These are phyloP conservation scores for Talaromyces sp. DNA, from an alignment of 2,329 filamentous ascomycete genomes.

Conservation along the genomic window DNA sequence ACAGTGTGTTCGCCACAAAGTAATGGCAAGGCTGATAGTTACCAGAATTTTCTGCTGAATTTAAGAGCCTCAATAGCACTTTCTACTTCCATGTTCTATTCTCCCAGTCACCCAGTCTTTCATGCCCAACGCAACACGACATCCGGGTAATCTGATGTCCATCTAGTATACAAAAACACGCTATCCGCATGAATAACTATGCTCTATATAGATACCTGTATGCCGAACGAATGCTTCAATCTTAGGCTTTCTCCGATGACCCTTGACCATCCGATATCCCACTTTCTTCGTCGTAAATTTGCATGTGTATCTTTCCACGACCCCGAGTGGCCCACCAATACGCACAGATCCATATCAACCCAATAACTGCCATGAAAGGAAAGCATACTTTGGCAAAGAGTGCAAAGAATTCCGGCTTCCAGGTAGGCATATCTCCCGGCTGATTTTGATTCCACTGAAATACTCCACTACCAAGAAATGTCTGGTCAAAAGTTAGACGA, in stretches of 20 bases:
- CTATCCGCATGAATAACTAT: background rate
- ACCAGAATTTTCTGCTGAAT: background rate
- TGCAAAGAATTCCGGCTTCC: slow-evolving; percentile 13
- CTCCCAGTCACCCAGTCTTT: background rate
- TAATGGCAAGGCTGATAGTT: background rate
- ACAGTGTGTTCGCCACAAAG: background rate
- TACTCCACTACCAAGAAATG: slow-evolving; percentile 10
- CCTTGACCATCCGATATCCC: background rate
- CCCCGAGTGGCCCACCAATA: slow-evolving; percentile 7
- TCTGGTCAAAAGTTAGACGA: slow-evolving; percentile 13
- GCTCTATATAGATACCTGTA: background rate
- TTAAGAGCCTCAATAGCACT: background rate
- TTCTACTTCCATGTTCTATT: background rate
- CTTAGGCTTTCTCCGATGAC: background rate
- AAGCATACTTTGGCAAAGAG: slow-evolving; percentile 14
- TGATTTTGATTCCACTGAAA: slow-evolving; percentile 14
- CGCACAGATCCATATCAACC: slow-evolving; percentile 3
- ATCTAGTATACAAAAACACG: background rate
- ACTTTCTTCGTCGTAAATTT: background rate
- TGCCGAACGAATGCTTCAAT: background rate
- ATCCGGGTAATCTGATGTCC: background rate
- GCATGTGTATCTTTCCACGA: background rate
- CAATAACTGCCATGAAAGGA: slow-evolving; percentile 8
- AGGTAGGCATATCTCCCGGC: slow-evolving; percentile 2
- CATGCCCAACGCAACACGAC: background rate